Conservation (phyloP, 441 rosid species). For the Syzygium malaccense region DNA sequence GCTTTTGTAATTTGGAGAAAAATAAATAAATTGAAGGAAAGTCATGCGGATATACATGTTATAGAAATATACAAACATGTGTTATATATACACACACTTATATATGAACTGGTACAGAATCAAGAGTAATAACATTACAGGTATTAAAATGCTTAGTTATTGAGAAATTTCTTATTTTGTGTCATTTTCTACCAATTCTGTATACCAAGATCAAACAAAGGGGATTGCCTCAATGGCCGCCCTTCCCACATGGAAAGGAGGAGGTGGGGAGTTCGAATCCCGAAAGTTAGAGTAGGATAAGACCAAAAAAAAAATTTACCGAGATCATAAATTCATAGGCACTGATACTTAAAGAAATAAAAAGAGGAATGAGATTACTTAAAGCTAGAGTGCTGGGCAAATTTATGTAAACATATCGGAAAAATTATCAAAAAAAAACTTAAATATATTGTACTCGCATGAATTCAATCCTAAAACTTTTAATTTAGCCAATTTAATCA, state of each 20-base stretch:
- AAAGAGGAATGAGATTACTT: neutral
- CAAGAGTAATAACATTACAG: neutral
- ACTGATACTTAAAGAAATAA: neutral
- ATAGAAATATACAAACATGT: neutral
- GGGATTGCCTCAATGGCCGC: too few relatives aligned
- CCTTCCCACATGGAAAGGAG: too few relatives aligned
- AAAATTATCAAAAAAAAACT: rapidly evolving
- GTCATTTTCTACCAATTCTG: neutral
- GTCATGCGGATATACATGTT: neutral
- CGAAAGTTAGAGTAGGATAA: too few relatives aligned
- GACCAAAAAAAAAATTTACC: neutral
- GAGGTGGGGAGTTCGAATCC: too few relatives aligned
- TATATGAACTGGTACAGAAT: neutral
- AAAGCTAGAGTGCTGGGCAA: neutral
- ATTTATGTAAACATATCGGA: neutral
- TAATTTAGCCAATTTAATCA: rapidly evolving
- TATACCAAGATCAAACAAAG: neutral
- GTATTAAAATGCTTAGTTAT: neutral
- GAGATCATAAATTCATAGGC: neutral
- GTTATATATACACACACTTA: neutral
- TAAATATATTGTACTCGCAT: rapidly evolving
- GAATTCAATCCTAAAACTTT: rapidly evolving
- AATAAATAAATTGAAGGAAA: neutral
- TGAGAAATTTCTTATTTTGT: neutral
- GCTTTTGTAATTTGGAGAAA: neutral